These are phyloP conservation scores for Priceomyces haplophilus DNA, from an alignment of 805 yeast species.

Conservation along the genomic window DNA sequence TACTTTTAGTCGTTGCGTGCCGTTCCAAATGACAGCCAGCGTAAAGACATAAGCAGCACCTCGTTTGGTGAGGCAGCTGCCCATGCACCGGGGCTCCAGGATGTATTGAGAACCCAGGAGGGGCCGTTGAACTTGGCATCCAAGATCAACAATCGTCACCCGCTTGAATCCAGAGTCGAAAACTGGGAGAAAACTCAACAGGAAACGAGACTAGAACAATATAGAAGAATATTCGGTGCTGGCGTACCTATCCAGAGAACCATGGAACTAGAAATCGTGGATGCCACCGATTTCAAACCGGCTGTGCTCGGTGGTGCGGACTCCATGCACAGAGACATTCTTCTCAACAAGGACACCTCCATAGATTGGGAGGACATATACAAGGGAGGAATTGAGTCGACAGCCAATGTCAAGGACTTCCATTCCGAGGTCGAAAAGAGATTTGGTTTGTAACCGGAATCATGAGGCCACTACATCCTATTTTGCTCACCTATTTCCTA, in stretches of 20 bases:
- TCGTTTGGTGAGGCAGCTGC: slow-evolving; percentile 54
- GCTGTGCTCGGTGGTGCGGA: slow-evolving; percentile 54
- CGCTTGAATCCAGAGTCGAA: slow-evolving; percentile 70
- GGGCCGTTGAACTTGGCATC: slow-evolving; percentile 63
- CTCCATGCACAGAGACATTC: slow-evolving; percentile 70
- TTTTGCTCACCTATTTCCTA: neutral
- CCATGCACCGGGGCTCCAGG: slow-evolving; percentile 69
- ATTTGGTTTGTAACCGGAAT: slow-evolving; percentile 43
- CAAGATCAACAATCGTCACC: slow-evolving; percentile 75
- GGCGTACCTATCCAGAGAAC: slow-evolving; percentile 91
- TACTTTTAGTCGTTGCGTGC: slow-evolving; percentile 44
- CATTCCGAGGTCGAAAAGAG: slow-evolving; percentile 72
- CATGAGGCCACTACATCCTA: neutral
- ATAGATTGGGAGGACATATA: slow-evolving; percentile 96
- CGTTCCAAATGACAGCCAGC: slow-evolving; percentile 51
- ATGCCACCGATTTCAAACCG: slow-evolving; percentile 69
- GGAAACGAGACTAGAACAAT: slow-evolving; percentile 67
- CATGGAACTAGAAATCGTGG: slow-evolving; percentile 78
- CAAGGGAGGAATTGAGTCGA: slow-evolving; percentile 48
- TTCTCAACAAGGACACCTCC: slow-evolving; percentile 69
- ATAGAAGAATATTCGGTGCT: slow-evolving; percentile 82
- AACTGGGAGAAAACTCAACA: slow-evolving; percentile 81
- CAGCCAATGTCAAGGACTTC: slow-evolving; percentile 47
- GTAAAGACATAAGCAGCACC: slow-evolving; percentile 48
- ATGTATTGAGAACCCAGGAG: slow-evolving; percentile 59